Evolutionary conservation across 106 monocot species (phyloP).

Genomic region (Alisma plantagoaquatica): DNA sequence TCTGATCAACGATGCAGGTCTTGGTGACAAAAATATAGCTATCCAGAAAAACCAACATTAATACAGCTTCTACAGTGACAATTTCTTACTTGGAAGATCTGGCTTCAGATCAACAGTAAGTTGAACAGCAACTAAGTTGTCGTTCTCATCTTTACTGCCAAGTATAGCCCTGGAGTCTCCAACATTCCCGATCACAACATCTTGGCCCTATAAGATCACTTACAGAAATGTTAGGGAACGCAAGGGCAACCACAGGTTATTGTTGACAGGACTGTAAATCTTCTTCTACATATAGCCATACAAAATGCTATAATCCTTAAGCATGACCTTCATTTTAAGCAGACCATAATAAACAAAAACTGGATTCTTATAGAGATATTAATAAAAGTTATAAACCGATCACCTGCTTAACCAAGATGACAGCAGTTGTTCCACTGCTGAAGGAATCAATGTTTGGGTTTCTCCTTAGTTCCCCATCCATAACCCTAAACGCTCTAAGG

Average conservation of each 20-base stretch:
- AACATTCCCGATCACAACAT: slow-evolving; percentile 32
- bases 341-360: background rate
- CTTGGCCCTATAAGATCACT: slow-evolving; percentile 14
- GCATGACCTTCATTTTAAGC: no score
- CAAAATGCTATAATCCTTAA: no score
- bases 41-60: no score
- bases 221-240: background rate
- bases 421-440: slow-evolving; percentile 77
- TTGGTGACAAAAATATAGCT: no score
- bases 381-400: background rate
- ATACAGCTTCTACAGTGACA: no score
- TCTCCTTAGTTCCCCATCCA: slow-evolving; percentile 54
- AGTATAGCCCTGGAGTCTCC: slow-evolving; percentile 36
- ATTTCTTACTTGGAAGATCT: slow-evolving; percentile 19
- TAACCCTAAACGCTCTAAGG: slow-evolving; percentile 43
- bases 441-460: slow-evolving; percentile 49
- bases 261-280: no score
- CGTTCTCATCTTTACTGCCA: slow-evolving; percentile 18
- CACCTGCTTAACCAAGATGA: slow-evolving; percentile 69
- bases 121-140: slow-evolving; percentile 19
- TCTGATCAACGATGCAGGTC: no score
- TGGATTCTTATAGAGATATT: background rate
- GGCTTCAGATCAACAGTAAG: slow-evolving; percentile 37
- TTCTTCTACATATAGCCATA: no score
- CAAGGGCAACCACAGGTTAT: no score